Evolutionary conservation across 257 asterid species (phyloP).

Genomic region (Penstemon davidsonii): DNA sequence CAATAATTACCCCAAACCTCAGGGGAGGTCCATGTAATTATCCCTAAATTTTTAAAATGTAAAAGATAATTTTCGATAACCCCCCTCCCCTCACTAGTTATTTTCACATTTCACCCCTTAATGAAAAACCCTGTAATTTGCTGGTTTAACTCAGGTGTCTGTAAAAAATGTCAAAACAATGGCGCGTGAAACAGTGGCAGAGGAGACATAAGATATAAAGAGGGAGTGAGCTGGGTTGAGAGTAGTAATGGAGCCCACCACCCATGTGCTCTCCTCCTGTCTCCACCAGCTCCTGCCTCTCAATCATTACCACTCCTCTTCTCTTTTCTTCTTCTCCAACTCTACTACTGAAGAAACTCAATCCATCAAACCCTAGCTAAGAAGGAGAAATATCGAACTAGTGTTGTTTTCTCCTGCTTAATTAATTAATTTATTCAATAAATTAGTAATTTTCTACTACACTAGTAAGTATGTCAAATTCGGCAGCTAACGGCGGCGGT

Average conservation of each 20-base stretch:
- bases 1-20: no score
- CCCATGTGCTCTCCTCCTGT: constrained; percentile 97
- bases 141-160: no score
- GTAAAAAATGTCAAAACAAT: no score
- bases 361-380: constrained; percentile 23
- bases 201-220: neutral
- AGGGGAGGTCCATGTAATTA: no score
- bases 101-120: no score
- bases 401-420: neutral
- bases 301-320: constrained; percentile 60
- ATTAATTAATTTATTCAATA: neutral
- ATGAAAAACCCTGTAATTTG: no score
- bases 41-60: no score
- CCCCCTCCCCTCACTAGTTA: no score
- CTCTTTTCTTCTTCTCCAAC: constrained; percentile 5
- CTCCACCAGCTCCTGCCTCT: constrained; percentile 96
- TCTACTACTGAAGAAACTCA: neutral
- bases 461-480: constrained; percentile 35
- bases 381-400: neutral
- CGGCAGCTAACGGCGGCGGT: constrained; percentile 45
- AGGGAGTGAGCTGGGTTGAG: constrained; percentile 34
- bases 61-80: no score
- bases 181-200: constrained; percentile 13
- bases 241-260: constrained; percentile 64
- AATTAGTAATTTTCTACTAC: neutral